Percentiles rank a stretch among this genome's conserved stretches.
Conservation (phyloP, 306 rosid species). For the Lagenaria siceraria region DNA sequence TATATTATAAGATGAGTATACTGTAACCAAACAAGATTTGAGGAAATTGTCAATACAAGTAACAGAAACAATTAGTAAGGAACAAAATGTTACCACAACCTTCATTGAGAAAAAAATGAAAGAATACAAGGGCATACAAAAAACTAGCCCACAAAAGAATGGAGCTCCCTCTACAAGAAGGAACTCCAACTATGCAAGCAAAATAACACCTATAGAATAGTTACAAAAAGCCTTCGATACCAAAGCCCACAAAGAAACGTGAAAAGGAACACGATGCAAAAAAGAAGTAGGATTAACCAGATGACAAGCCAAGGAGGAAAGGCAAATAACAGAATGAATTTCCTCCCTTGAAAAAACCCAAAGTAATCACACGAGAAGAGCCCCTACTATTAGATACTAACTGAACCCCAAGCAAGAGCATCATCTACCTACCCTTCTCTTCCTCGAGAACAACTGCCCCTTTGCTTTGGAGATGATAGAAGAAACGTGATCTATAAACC, state of each 20-base stretch:
- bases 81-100: too few relatives aligned
- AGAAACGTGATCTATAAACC: background rate
- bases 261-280: too few relatives aligned
- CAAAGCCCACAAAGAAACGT: too few relatives aligned
- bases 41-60: background rate
- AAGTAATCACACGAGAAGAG: background rate
- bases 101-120: too few relatives aligned
- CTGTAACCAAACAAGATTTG: background rate
- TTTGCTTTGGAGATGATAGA: background rate
- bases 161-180: too few relatives aligned
- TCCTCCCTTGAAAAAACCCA: background rate
- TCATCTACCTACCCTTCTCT: background rate
- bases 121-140: too few relatives aligned
- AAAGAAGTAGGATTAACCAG: background rate
- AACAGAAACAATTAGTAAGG: background rate
- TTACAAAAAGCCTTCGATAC: too few relatives aligned
- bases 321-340: background rate
- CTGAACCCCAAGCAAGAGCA: background rate
- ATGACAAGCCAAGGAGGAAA: background rate
- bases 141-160: too few relatives aligned
- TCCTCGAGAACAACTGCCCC: background rate
- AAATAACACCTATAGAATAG: too few relatives aligned
- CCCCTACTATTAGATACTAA: background rate
- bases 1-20: background rate
- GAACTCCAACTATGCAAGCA: too few relatives aligned